Percentiles rank a stretch among this genome's conserved stretches.
Evolutionary conservation across 2,329 filamentous ascomycete genomes (phyloP).

Genomic region (Cladophialophora carrionii): DNA sequence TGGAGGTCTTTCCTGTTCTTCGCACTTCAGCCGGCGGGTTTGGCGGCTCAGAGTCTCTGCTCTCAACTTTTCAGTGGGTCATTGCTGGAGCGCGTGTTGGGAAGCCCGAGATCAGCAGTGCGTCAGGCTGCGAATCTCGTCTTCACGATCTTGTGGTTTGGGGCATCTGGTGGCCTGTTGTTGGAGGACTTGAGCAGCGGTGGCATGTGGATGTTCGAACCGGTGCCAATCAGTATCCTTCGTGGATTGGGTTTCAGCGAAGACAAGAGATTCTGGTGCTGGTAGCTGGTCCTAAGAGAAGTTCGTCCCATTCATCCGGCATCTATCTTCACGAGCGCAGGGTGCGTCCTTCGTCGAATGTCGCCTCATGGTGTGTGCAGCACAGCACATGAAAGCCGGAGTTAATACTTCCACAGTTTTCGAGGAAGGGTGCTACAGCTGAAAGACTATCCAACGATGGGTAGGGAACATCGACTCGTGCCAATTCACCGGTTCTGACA

Average conservation of each 20-base stretch:
- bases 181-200: constrained; percentile 8
- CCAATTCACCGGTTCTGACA: too few species aligned
- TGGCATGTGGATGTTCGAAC: constrained; percentile 14
- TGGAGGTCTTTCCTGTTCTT: constrained; percentile 4
- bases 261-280: constrained; percentile 13
- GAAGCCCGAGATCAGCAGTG: not conserved
- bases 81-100: not conserved
- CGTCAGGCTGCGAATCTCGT: constrained; percentile 4
- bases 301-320: not conserved
- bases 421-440: not conserved
- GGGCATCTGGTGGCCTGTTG: constrained; percentile 7
- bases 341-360: not conserved
- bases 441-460: not conserved
- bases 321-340: not conserved
- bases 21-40: constrained; percentile 6
- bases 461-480: too few species aligned
- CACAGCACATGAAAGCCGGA: not conserved
- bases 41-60: constrained; percentile 1
- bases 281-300: not conserved
- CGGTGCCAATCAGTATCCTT: constrained; percentile 6
- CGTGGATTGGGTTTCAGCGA: constrained; percentile 8
- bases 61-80: not conserved
- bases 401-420: not conserved
- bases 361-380: not conserved
- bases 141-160: constrained; percentile 11